A percentile compares a stretch with the other conserved stretches of the same genome.
Evolutionary conservation across 2,329 filamentous ascomycete genomes (phyloP).

Genomic region (Talaromyces pinophilus): DNA sequence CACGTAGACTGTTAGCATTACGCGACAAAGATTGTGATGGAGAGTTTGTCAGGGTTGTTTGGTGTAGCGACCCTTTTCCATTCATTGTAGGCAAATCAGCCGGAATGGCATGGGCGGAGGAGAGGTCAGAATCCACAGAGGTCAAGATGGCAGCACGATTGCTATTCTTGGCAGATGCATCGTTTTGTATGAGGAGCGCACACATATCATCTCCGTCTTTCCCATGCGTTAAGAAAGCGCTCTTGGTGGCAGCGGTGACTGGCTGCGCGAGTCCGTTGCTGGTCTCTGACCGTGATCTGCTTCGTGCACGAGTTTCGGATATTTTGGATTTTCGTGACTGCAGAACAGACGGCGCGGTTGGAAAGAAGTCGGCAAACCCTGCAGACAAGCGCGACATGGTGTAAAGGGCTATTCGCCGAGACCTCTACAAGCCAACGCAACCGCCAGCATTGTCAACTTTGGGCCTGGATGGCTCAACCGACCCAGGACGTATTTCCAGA

Average conservation of each 20-base stretch:
- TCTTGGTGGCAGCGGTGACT: slow-evolving; percentile 22
- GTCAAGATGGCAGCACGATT: background rate
- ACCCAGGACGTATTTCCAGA: background rate
- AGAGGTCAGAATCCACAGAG: background rate
- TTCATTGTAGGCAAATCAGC: slow-evolving; percentile 7
- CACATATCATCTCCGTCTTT: slow-evolving; percentile 3
- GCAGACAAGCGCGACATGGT: slow-evolving; percentile 79
- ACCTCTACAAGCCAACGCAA: slow-evolving; percentile 15
- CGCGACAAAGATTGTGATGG: background rate
- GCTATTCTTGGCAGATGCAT: background rate
- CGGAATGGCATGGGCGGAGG: slow-evolving; percentile 5
- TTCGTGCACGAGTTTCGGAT: slow-evolving; percentile 50
- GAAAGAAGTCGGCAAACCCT: slow-evolving; percentile 85
- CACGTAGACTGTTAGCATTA: background rate
- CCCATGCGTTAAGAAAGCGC: background rate
- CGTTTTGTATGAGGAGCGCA: background rate
- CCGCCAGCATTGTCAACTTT: slow-evolving; percentile 17
- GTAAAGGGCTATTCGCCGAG: slow-evolving; percentile 31
- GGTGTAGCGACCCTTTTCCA: slow-evolving; percentile 2
- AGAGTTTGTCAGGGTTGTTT: background rate
- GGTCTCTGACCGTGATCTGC: slow-evolving; percentile 60
- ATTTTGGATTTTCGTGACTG: slow-evolving; percentile 50
- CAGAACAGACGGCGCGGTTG: slow-evolving; percentile 69
- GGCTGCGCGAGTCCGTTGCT: slow-evolving; percentile 29
- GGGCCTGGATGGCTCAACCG: slow-evolving; percentile 2